Evolutionary conservation across 2,329 filamentous ascomycete species (phyloP).

Genomic region (Penicillium sp.): DNA sequence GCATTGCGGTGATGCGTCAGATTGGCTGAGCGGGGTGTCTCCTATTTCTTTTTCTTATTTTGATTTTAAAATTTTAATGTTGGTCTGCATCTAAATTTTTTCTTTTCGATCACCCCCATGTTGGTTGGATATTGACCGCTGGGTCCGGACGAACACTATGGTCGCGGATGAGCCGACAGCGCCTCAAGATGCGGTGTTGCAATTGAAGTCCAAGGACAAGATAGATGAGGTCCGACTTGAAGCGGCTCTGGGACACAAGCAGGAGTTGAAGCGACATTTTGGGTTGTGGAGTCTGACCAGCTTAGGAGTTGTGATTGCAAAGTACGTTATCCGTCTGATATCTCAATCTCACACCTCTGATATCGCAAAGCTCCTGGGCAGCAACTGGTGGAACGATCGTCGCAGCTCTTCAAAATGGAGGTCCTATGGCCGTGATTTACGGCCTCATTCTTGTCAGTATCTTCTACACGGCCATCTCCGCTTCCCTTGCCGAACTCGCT

Average conservation of each 20-base stretch:
- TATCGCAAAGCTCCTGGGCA: constrained; percentile 50
- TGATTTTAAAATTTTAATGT: too few species aligned
- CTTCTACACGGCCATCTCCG: constrained; percentile 52
- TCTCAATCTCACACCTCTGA: constrained; percentile 1
- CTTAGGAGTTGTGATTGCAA: constrained; percentile 50
- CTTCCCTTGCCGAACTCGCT: constrained; percentile 52
- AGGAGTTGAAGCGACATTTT: constrained; percentile 56
- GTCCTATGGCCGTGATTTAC: constrained; percentile 55
- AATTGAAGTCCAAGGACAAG: constrained; percentile 3
- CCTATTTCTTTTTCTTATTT: not conserved
- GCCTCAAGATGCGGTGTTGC: constrained; percentile 2
- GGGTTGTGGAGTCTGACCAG: constrained; percentile 52
- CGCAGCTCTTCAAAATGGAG: constrained; percentile 54
- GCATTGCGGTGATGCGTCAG: constrained; percentile 2
- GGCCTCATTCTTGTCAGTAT: constrained; percentile 46
- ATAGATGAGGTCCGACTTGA: constrained; percentile 26
- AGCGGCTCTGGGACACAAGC: constrained; percentile 47
- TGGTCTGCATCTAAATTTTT: not conserved
- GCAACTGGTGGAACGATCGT: constrained; percentile 53
- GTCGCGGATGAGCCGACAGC: not conserved
- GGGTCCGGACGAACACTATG: constrained; percentile 2
- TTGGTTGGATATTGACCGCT: not conserved
- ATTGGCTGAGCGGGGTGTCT: constrained; percentile 1
- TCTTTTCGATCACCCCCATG: too few species aligned
- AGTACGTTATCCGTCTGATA: constrained; percentile 15